These are phyloP conservation scores for Penicillium daleae DNA, from an alignment of 495 filamentous ascomycete species.

Conservation along the genomic window DNA sequence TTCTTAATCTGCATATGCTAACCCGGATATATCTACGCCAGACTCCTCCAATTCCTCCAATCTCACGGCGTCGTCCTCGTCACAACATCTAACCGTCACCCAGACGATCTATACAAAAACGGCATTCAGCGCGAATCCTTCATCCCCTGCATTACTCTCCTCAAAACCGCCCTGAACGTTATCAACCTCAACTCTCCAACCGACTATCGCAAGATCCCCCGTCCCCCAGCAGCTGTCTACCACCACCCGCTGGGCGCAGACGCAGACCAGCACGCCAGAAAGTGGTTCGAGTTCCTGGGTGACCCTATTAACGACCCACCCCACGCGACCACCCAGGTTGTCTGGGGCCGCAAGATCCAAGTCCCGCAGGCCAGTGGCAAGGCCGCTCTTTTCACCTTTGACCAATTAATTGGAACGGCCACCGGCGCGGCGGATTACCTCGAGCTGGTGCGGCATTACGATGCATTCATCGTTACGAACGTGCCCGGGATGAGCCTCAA, in stretches of 20 bases:
- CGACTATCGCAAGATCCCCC: conserved; percentile 95
- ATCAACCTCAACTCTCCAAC: conserved; percentile 94
- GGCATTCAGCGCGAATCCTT: conserved; percentile 96
- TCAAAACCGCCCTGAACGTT: conserved; percentile 79
- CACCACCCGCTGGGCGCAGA: conserved; percentile 80
- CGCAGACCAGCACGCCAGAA: conserved; percentile 79
- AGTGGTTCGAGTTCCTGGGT: conserved; percentile 93
- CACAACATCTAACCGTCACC: conserved; percentile 96
- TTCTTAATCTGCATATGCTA: no score
- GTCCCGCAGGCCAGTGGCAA: conserved; percentile 87
- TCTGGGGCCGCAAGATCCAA: conserved; percentile 90
- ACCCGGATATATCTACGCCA: conserved; percentile 32
- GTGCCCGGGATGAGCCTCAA: conserved; percentile 88
- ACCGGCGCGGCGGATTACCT: conserved; percentile 94
- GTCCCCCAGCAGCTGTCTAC: conserved; percentile 92
- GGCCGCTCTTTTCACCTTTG: conserved; percentile 86
- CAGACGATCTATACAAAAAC: conserved; percentile 95
- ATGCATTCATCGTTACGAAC: conserved; percentile 88
- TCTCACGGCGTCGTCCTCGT: conserved; percentile 94
- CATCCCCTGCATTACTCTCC: conserved; percentile 90
- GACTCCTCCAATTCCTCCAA: conserved; percentile 88
- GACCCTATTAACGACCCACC: conserved; percentile 79
- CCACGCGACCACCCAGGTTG: conserved; percentile 73
- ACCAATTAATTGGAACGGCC: conserved; percentile 84
- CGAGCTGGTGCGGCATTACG: conserved; percentile 87